Percentiles rank a stretch among this genome's conserved stretches.
Conservation (phyloP, 306 rosid genomes). For the Vigna radiata region DNA sequence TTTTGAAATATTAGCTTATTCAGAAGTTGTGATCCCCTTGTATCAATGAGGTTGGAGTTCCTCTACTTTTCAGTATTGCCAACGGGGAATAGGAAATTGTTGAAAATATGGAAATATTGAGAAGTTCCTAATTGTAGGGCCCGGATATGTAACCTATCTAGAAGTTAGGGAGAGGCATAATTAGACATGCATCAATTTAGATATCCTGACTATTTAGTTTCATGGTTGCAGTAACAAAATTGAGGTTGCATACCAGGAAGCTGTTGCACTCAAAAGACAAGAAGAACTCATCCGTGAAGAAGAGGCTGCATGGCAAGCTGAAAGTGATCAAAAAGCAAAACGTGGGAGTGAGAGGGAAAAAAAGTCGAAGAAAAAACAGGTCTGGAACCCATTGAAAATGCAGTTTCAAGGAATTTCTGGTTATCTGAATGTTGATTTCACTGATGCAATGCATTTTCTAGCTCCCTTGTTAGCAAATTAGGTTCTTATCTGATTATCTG, state of each 20-base stretch:
- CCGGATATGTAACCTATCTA: neutral
- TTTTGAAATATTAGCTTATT: constrained; percentile 15
- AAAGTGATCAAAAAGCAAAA: constrained; percentile 83
- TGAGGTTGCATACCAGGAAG: constrained; percentile 99
- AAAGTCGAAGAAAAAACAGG: constrained; percentile 95
- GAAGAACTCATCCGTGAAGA: constrained; percentile 99
- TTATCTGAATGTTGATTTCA: constrained; percentile 24
- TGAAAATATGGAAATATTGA: constrained; percentile 22
- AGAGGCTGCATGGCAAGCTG: constrained; percentile 98
- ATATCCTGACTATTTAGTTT: constrained; percentile 40
- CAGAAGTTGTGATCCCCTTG: neutral
- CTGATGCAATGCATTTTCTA: constrained; percentile 4
- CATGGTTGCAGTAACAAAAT: constrained; percentile 82
- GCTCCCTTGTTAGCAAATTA: constrained; percentile 1
- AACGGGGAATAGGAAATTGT: constrained; percentile 5
- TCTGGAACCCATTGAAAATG: constrained; percentile 37
- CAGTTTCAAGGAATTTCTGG: constrained; percentile 9
- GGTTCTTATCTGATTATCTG: constrained; percentile 21
- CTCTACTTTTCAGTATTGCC: neutral
- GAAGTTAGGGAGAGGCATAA: neutral
- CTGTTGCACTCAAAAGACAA: constrained; percentile 97
- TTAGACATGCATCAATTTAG: constrained; percentile 23
- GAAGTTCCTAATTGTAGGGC: neutral
- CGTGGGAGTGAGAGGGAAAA: constrained; percentile 89
- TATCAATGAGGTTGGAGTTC: neutral